phyloP scores from a whole-genome alignment of 1,284 basidiomycete genomes.

The Phellopilus nigrolimitatus region DNA sequence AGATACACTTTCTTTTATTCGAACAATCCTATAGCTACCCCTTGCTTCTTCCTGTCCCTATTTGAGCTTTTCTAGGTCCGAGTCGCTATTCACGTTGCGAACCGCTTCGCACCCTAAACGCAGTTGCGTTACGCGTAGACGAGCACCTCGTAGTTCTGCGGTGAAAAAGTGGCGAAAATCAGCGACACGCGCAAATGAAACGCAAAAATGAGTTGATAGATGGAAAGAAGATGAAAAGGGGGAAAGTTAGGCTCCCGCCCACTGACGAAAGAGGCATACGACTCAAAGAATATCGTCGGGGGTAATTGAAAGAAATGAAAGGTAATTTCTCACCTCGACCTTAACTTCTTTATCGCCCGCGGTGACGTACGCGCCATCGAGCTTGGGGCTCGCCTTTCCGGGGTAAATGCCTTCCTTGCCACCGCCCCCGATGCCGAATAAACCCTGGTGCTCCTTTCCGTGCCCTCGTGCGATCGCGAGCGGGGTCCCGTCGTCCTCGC shows the following conservation, averaged over 20 bases:
- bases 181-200: not conserved
- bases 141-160: not conserved
- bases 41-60: too few species aligned
- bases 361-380: slow-evolving; percentile 52
- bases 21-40: too few species aligned
- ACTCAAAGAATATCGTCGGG: too few species aligned
- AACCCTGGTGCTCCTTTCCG: slow-evolving; percentile 14
- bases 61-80: too few species aligned
- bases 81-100: too few species aligned
- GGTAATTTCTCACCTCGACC: slow-evolving; percentile 34
- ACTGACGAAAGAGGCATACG: not conserved
- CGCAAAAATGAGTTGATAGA: not conserved
- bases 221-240: not conserved
- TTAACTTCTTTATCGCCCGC: slow-evolving; percentile 42
- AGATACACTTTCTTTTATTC: too few species aligned
- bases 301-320: not conserved
- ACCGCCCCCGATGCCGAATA: slow-evolving; percentile 20
- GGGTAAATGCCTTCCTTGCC: slow-evolving; percentile 51
- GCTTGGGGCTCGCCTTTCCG: slow-evolving; percentile 55
- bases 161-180: not conserved
- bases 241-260: not conserved
- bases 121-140: too few species aligned
- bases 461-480: slow-evolving; percentile 57
- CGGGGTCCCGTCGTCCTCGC: slow-evolving; percentile 53
- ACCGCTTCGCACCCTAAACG: too few species aligned